Base-by-base conservation (phyloP, 2,329 filamentous ascomycete genomes). In the Venturiaceae sp. region DNA sequence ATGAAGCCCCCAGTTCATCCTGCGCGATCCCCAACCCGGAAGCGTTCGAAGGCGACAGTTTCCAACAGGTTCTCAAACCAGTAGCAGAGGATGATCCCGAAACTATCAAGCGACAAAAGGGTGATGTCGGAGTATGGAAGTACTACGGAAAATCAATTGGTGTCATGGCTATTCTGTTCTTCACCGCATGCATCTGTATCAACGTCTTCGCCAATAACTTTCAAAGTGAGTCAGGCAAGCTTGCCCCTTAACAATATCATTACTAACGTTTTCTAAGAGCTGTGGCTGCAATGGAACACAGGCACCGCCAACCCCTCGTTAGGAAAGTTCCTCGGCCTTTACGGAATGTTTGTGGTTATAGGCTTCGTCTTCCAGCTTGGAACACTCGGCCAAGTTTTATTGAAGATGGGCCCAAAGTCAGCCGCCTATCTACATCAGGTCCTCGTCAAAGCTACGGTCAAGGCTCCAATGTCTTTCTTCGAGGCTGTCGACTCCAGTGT, bases 241-340 rank as follows among this genome's bases (percentile, higher is more conserved):
- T n/a, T n/a, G n/a, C 5, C 32, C 6, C 4, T 36, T 23, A 1
- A 9, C 16, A 3, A 7, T 5, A 23, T 23, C 26, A 19, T 23
- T 34, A 21, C 55, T 57, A 19, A 46, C 36, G 7, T 5, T 9
- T 19, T 14, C 23, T 3, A 37, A 57, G 55, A 50, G 23, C 32
- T 57, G 41, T 57, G 55, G 55, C 30, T 57, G n/a, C 55, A 57
- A 39, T 50, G 41, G 55, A 57, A 57, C 30, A 57, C 55, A 28
- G 55, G 55, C 19, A 33, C 9, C 16, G n/a, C 36, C n/a, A 21
- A 46, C 19, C 55, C 55, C 9, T 47, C 37, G 21, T 19, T 50
- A 16, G 55, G 55, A 21, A 19, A 9, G n/a, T 57, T 57, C 55
- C 8, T 57, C 11, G 55, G 55, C 21, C 26, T 57, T 13, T 57